These are phyloP conservation scores for Leishmania major DNA, from an alignment of 208 protist species.

Conservation along the genomic window DNA sequence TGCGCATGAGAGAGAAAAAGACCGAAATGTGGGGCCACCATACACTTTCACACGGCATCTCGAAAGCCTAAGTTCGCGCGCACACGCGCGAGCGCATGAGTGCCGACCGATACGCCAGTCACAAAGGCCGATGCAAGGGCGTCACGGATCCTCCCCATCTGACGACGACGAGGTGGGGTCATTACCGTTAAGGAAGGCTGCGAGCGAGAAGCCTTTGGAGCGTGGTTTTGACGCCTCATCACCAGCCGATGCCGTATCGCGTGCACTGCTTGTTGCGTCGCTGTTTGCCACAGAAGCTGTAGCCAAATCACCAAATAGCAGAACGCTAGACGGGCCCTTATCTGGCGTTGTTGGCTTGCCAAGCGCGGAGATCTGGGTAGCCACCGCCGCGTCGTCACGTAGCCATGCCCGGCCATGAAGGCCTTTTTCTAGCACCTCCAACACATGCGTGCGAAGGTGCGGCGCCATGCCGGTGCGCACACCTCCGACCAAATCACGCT, in stretches of 20 bases:
- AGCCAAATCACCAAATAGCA: slow-evolving; percentile 17
- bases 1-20: background rate
- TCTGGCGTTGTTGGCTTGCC: slow-evolving; percentile 27
- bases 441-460: slow-evolving; percentile 49
- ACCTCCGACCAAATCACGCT: slow-evolving; percentile 62
- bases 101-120: background rate
- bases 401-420: slow-evolving; percentile 51
- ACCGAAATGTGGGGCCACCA: background rate
- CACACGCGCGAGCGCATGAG: background rate
- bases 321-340: slow-evolving; percentile 22
- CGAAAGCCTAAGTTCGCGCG: background rate
- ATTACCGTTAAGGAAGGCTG: slow-evolving; percentile 13
- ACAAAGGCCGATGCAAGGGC: background rate
- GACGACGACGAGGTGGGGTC: slow-evolving; percentile 14
- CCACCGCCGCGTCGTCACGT: slow-evolving; percentile 13
- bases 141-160: background rate
- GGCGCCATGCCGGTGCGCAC: slow-evolving; percentile 44
- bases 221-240: background rate
- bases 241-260: background rate
- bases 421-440: slow-evolving; percentile 42
- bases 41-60: background rate
- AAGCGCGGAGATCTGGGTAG: slow-evolving; percentile 15
- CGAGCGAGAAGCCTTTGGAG: slow-evolving; percentile 14
- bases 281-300: background rate
- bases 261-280: background rate